Conservation (phyloP, 2,329 filamentous ascomycete genomes). For the Sporothrix variecibatus region DNA sequence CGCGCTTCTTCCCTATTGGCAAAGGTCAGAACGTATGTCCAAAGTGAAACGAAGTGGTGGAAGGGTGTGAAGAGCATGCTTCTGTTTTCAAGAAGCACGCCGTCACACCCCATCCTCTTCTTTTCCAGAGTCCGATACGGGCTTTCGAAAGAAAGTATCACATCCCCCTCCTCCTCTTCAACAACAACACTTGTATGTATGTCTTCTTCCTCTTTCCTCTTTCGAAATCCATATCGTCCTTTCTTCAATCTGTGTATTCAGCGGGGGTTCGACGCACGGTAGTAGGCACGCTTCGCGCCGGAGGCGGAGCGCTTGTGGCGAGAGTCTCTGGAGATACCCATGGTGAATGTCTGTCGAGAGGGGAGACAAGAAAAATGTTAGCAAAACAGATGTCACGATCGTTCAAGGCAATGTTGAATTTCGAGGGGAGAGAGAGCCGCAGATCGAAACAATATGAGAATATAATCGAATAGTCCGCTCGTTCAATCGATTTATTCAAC, state of each 20-base stretch:
- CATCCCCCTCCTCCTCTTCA: conserved; percentile 5
- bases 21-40: conserved; percentile 74
- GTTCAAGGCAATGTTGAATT: background rate
- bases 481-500: background rate
- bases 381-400: background rate
- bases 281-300: conserved; percentile 95
- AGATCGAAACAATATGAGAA: background rate
- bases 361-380: conserved; percentile 11
- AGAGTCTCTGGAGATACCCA: conserved; percentile 99
- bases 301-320: conserved; percentile 99
- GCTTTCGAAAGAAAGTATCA: conserved; percentile 55
- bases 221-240: background rate
- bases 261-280: conserved; percentile 64
- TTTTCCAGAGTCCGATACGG: conserved; percentile 56
- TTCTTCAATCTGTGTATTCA: conserved; percentile 8
- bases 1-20: conserved; percentile 86
- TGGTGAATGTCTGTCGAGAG: conserved; percentile 71
- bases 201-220: background rate
- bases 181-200: conserved; percentile 14
- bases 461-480: background rate
- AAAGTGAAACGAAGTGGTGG: conserved; percentile 32
- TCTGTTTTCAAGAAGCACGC: background rate
- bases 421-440: background rate
- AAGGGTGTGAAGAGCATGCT: background rate
- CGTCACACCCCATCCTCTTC: background rate